Percentiles rank a stretch among this genome's conserved stretches.
phyloP scores from a whole-genome alignment of 257 asterid species.

The Linderniella brevidens region DNA sequence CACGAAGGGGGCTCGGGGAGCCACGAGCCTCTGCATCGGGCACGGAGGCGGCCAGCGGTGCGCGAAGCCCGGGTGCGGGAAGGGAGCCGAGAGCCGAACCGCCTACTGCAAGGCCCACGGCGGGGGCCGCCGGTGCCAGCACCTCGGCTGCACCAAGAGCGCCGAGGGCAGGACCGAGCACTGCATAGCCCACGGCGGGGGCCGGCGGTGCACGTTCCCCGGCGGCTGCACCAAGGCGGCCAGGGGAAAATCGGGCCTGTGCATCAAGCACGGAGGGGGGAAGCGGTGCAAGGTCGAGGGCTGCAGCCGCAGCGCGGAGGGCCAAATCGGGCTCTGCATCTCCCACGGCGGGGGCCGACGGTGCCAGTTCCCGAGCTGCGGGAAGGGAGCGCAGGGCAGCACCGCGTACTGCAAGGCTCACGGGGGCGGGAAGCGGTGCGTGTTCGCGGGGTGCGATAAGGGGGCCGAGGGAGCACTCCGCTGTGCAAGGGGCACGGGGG shows the following conservation, averaged over 20 bases:
- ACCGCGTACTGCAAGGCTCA: constrained; percentile 83
- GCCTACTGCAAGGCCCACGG: constrained; percentile 95
- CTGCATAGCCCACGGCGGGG: constrained; percentile 96
- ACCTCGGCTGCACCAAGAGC: constrained; percentile 82
- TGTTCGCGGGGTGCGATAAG: constrained; percentile 66
- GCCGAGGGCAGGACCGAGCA: constrained; percentile 85
- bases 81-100: constrained; percentile 91
- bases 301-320: constrained; percentile 88
- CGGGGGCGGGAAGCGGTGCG: constrained; percentile 85
- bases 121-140: constrained; percentile 67
- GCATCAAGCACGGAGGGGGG: constrained; percentile 92
- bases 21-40: constrained; percentile 81
- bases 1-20: constrained; percentile 82
- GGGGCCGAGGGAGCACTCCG: constrained; percentile 96
- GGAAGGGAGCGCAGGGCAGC: constrained; percentile 87
- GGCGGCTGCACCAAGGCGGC: constrained; percentile 80
- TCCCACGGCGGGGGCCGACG: constrained; percentile 96
- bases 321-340: constrained; percentile 74
- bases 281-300: constrained; percentile 76
- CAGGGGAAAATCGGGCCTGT: constrained; percentile 80
- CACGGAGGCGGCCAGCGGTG: constrained; percentile 97
- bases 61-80: constrained; percentile 79
- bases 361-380: constrained; percentile 42
- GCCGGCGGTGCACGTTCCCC: constrained; percentile 45
- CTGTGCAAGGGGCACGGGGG: constrained; percentile 98